A percentile compares a stretch with the other conserved stretches of the same genome.
Evolutionary conservation across 208 protist species (phyloP).

Genomic region (Hexamita inflata): DNA sequence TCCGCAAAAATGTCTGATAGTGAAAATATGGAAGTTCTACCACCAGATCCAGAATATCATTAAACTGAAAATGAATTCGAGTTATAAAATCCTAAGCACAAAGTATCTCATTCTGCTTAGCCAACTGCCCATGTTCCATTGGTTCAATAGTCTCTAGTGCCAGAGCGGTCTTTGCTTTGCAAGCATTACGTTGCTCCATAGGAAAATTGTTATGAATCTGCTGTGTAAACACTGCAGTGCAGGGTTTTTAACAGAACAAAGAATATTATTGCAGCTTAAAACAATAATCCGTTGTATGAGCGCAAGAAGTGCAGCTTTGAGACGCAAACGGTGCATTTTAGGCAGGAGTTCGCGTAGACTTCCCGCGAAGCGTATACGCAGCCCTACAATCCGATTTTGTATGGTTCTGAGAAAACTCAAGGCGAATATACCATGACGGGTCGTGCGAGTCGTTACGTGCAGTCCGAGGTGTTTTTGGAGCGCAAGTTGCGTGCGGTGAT

Average conservation of each 20-base stretch:
- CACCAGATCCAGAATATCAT: too few relatives aligned
- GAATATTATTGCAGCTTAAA: constrained; percentile 3
- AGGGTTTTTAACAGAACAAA: constrained; percentile 10
- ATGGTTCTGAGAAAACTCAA: constrained; percentile 6
- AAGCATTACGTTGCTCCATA: neutral
- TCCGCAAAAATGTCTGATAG: too few relatives aligned
- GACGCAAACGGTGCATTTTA: neutral
- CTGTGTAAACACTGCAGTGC: constrained; percentile 9
- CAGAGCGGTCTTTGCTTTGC: constrained; percentile 4
- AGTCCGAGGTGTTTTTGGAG: neutral
- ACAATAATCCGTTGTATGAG: too few relatives aligned
- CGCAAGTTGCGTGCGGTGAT: neutral
- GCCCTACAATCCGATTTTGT: neutral
- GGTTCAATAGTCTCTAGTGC: too few relatives aligned
- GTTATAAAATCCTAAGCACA: too few relatives aligned
- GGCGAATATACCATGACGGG: constrained; percentile 10
- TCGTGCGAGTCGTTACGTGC: neutral
- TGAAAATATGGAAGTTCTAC: too few relatives aligned
- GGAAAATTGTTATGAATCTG: neutral
- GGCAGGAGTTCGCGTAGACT: neutral
- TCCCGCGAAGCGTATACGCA: constrained; percentile 3
- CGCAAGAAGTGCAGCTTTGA: neutral
- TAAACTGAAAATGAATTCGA: too few relatives aligned
- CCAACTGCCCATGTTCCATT: too few relatives aligned
- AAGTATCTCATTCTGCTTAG: too few relatives aligned